These are phyloP conservation scores for Rheum nobile DNA, from an alignment of 148 eudicot genomes.

Conservation along the genomic window DNA sequence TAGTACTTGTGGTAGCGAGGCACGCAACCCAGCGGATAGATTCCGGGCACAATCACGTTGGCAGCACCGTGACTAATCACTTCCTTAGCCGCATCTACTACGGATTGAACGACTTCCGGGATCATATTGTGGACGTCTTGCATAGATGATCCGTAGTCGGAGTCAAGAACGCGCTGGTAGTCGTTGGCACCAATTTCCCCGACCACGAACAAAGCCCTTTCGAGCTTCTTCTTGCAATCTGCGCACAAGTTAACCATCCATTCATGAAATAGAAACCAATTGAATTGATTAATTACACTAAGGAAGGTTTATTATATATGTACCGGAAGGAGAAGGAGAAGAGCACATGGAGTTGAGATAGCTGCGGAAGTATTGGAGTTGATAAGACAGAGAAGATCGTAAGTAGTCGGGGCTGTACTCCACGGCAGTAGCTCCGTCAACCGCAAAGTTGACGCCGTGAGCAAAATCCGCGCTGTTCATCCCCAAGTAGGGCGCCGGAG, in stretches of 20 bases:
- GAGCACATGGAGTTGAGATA: neutral
- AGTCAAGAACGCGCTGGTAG: neutral
- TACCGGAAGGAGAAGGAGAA: no score
- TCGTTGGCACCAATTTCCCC: neutral
- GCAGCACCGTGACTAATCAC: neutral
- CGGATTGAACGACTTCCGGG: neutral
- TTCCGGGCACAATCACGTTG: neutral
- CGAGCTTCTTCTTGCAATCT: neutral
- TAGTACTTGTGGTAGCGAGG: slow-evolving; percentile 10
- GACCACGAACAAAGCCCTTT: neutral
- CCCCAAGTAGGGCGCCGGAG: neutral
- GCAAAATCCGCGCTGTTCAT: neutral
- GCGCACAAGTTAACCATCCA: no score
- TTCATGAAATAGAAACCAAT: no score
- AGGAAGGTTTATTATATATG: no score
- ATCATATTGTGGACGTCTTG: neutral
- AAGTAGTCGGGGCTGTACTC: neutral
- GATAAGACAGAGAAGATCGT: neutral
- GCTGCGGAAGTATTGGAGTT: neutral
- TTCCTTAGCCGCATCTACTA: neutral
- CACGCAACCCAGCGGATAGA: slow-evolving; percentile 28
- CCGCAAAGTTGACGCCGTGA: neutral
- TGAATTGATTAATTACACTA: no score
- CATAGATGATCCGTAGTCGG: neutral
- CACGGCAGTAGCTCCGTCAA: neutral